Evolutionary conservation across 108 stramenopile species (phyloP), one percentile per base, ranked within the genome.

Genomic region (Pinguiococcus pyrenoidosus): DNA sequence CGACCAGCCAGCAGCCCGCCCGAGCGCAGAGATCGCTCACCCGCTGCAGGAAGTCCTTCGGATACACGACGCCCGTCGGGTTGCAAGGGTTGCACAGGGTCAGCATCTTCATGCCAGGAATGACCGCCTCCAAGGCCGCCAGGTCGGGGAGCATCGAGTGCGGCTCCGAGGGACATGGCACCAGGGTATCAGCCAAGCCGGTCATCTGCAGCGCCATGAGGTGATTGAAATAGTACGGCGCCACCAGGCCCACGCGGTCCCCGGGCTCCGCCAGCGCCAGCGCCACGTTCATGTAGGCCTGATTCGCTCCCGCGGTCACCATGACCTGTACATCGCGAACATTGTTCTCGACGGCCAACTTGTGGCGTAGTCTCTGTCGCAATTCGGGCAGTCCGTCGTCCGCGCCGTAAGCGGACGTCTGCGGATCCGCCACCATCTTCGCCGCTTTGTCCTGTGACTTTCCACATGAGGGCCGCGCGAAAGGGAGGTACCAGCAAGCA

Each of bases 201-300:
- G 51, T 4, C 52, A 82, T 71, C 66, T 83, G 80, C 23, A 87
- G 45, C 2, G 84, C 82, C 79, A 88, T 84, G 48, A 84, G 76
- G 56, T 93, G 88, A 58, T 84, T 85, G 65, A 89, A 93, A 54
- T 93, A 93, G 54, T 85, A 93, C 1, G 91, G 91, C 54, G 39
- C 39, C 5, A 22, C 39, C 5, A 5, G 4, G n/a, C 39, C 39
- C 9, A 73, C 79, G 46, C 77, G 69, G 64, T 74, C 72, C 7
- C 51, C 56, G 16, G 54, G 48, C 33, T 74, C 73, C 27, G 85
- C 39, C 7, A 85, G 53, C 5, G 88, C 82, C 29, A 88, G 55
- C 12, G 84, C 79, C 39, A 78, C 73, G 56, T 87, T 89, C 29
- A 77, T 59, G 39, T 80, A 89, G 32, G 89, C 92, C 64, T 90